phyloP scores from a whole-genome alignment of 1,139 yeast genomes.

The Blastobotrys raffinosifermentans region DNA sequence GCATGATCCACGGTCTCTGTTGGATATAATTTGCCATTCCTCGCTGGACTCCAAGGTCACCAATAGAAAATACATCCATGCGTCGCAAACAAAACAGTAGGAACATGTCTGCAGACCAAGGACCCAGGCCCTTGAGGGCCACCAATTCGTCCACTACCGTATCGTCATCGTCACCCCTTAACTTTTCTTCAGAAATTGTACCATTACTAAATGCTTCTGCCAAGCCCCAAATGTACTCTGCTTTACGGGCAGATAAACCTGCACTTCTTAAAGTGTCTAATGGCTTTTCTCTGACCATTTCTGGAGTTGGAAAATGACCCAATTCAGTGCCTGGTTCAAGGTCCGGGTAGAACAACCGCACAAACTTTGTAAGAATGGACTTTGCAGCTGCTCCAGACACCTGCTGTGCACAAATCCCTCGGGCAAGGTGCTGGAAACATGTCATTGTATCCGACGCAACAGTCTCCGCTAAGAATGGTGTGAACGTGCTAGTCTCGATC shows the following conservation, averaged over 20 bases:
- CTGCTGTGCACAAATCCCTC: constrained; percentile 67
- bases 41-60: constrained; percentile 79
- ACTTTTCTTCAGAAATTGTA: constrained; percentile 40
- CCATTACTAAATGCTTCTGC: constrained; percentile 50
- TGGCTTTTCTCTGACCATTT: constrained; percentile 38
- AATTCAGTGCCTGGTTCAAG: constrained; percentile 6
- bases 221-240: constrained; percentile 56
- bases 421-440: constrained; percentile 39
- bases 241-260: constrained; percentile 70
- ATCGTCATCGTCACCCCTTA: constrained; percentile 34
- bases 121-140: constrained; percentile 71
- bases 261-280: constrained; percentile 49
- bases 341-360: constrained; percentile 30
- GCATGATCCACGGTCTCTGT: constrained; percentile 47
- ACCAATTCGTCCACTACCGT: constrained; percentile 53
- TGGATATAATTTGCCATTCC: constrained; percentile 64
- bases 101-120: constrained; percentile 92
- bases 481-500: constrained; percentile 25
- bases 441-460: constrained; percentile 9
- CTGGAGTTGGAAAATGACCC: constrained; percentile 48
- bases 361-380: constrained; percentile 52
- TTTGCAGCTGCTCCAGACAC: constrained; percentile 80
- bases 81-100: constrained; percentile 61
- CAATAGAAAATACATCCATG: constrained; percentile 65
- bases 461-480: constrained; percentile 19